These are phyloP conservation scores for Yamadazyma insecticola DNA, from an alignment of 805 yeast species.

Conservation along the genomic window DNA sequence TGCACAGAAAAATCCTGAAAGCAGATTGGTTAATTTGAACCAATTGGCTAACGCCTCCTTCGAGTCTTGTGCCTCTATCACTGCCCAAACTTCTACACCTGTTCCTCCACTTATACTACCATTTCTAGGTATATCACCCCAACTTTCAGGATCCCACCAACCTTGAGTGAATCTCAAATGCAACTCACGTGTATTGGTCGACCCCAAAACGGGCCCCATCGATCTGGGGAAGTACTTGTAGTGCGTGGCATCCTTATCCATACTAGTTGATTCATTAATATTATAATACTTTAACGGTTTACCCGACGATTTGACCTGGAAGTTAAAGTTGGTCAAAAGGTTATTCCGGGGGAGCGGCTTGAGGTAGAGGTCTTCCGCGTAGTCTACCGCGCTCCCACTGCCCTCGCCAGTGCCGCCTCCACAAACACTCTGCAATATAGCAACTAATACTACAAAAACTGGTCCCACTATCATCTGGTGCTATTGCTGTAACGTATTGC, in stretches of 20 bases:
- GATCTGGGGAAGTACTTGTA: conserved; percentile 75
- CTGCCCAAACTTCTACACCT: conserved; percentile 92
- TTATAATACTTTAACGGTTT: conserved; percentile 13
- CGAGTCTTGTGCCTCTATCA: conserved; percentile 58
- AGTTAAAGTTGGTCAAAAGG: conserved; percentile 66
- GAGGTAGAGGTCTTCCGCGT: too few species aligned
- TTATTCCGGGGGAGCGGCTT: conserved; percentile 72
- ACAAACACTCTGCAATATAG: too few species aligned
- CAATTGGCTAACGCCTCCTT: conserved; percentile 60
- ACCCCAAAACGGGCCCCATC: conserved; percentile 68
- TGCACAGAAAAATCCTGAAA: conserved; percentile 94
- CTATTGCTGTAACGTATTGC: too few species aligned
- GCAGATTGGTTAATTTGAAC: conserved; percentile 64
- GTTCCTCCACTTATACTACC: conserved; percentile 84
- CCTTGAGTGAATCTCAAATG: conserved; percentile 90
- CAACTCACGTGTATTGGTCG: conserved; percentile 65
- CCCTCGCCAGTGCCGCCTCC: too few species aligned
- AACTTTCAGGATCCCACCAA: conserved; percentile 85
- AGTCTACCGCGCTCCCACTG: too few species aligned
- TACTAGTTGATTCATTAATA: conserved; percentile 1
- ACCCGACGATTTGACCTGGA: conserved; percentile 55
- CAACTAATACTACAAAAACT: too few species aligned
- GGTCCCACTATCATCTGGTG: too few species aligned
- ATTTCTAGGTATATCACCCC: conserved; percentile 76
- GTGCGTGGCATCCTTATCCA: too few species aligned